These are phyloP conservation scores for Lentinula edodes DNA, from an alignment of 768 basidiomycete species.

Conservation along the genomic window DNA sequence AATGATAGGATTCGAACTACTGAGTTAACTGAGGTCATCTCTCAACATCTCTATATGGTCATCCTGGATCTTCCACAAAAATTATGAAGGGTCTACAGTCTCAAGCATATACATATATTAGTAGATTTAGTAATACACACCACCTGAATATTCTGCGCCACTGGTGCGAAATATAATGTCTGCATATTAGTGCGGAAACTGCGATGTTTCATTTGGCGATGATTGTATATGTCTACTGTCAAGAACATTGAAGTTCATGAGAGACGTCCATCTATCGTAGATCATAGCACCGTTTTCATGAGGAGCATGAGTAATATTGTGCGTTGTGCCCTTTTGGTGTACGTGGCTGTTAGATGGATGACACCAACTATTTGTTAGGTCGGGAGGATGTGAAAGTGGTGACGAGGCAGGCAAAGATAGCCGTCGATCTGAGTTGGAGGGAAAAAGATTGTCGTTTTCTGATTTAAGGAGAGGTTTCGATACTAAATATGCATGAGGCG, in stretches of 20 bases:
- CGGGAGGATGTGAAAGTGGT: background rate
- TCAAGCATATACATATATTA: background rate
- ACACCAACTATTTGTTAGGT: too few species aligned
- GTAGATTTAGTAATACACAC: background rate
- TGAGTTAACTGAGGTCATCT: background rate
- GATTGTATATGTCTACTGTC: background rate
- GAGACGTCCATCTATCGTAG: slow-evolving; percentile 36
- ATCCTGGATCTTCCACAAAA: too few species aligned
- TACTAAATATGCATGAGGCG: background rate
- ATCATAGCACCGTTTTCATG: slow-evolving; percentile 18
- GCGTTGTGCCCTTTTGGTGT: background rate
- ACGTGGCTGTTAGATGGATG: slow-evolving; percentile 6
- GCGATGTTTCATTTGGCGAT: background rate
- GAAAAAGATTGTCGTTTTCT: background rate
- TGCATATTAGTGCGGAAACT: background rate
- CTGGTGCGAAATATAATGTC: background rate
- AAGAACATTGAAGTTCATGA: slow-evolving; percentile 27
- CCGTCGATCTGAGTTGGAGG: background rate
- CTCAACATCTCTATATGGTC: background rate
- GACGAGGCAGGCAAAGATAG: background rate
- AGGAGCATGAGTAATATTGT: slow-evolving; percentile 4
- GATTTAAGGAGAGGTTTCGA: background rate
- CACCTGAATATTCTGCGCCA: background rate
- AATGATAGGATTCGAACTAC: background rate
- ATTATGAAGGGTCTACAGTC: background rate